Conservation (phyloP, 2,329 filamentous ascomycete genomes). For the Coniochaeta sp. region DNA sequence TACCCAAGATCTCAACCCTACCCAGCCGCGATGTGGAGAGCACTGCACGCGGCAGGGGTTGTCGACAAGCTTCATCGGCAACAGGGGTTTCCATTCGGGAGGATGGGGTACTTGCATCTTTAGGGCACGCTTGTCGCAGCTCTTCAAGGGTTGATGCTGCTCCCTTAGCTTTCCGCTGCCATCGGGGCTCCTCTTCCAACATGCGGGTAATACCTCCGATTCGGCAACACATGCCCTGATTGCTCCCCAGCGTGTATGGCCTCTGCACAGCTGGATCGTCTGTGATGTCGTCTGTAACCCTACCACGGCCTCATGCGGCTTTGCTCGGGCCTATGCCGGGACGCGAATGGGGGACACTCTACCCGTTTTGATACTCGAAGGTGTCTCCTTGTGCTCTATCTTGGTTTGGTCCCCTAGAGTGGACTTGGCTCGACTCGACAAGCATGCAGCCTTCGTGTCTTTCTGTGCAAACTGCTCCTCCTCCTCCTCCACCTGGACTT, state of each 20-base stretch:
- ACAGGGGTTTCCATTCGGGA: neutral
- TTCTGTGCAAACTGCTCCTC: neutral
- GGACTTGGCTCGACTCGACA: slow-evolving; percentile 1
- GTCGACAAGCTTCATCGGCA: neutral
- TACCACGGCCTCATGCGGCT: neutral
- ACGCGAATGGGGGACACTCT: neutral
- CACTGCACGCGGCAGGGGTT: neutral
- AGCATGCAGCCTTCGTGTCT: neutral
- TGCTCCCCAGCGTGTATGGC: neutral
- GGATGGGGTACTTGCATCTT: neutral
- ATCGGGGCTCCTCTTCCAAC: slow-evolving; percentile 14
- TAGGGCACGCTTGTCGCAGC: slow-evolving; percentile 13
- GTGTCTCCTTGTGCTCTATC: neutral
- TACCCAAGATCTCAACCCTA: neutral
- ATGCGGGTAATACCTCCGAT: slow-evolving; percentile 21
- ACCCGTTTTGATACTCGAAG: neutral
- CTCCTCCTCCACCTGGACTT: too few species aligned
- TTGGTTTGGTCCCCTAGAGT: neutral
- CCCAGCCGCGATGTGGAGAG: neutral
- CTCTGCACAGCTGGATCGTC: neutral
- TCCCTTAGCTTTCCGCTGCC: slow-evolving; percentile 23
- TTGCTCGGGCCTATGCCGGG: neutral
- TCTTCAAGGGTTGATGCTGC: slow-evolving; percentile 19
- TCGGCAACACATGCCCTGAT: slow-evolving; percentile 13
- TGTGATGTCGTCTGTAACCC: neutral